Percentiles rank a stretch among this genome's conserved stretches.
phyloP scores from a whole-genome alignment of 768 basidiomycete species.

The Collybia sordida region DNA sequence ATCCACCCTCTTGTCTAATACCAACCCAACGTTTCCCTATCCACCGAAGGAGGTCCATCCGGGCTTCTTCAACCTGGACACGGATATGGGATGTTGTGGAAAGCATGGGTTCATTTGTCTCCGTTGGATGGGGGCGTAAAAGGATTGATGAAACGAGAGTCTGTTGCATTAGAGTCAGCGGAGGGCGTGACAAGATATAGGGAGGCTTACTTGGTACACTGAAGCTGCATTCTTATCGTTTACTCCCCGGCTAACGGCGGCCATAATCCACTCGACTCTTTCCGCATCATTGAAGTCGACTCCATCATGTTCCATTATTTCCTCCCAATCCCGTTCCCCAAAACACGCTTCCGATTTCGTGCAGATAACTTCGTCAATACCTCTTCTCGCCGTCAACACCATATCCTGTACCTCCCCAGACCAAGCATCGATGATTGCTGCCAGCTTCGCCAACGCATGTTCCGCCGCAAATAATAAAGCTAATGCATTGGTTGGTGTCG shows the following conservation, averaged over 20 bases:
- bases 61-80: constrained; percentile 70
- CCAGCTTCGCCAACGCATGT: constrained; percentile 55
- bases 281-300: constrained; percentile 78
- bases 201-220: constrained; percentile 69
- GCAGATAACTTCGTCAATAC: constrained; percentile 62
- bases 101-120: constrained; percentile 60
- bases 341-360: constrained; percentile 65
- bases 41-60: constrained; percentile 66
- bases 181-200: not conserved
- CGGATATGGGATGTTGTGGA: constrained; percentile 70
- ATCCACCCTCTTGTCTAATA: constrained; percentile 75
- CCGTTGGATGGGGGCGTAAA: constrained; percentile 62
- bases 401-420: constrained; percentile 66
- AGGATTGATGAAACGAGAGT: constrained; percentile 73
- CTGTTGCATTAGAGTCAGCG: constrained; percentile 30
- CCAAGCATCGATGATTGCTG: constrained; percentile 67
- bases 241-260: constrained; percentile 59
- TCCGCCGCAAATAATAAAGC: constrained; percentile 67
- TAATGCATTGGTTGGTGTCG: constrained; percentile 67
- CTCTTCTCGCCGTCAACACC: constrained; percentile 60
- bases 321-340: constrained; percentile 66
- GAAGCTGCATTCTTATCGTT: constrained; percentile 60
- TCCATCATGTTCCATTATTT: constrained; percentile 72
- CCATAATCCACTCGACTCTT: constrained; percentile 75
- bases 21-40: constrained; percentile 77